These are phyloP conservation scores for Allium cepa DNA, from an alignment of 106 monocot species.

Conservation along the genomic window DNA sequence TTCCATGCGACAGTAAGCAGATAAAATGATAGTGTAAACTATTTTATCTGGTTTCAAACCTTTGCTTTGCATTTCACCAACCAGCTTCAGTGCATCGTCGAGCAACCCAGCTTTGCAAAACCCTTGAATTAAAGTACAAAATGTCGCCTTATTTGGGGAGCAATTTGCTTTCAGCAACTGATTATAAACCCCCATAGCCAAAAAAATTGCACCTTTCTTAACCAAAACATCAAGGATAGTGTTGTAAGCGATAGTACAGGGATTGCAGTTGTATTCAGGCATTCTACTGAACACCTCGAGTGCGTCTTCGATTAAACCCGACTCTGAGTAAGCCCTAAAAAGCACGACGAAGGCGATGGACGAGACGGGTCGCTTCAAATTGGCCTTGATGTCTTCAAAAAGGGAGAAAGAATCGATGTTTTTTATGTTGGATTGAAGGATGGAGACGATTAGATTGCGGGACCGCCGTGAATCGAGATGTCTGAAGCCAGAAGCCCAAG, in stretches of 20 bases:
- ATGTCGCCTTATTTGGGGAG: constrained; percentile 51
- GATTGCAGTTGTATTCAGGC: constrained; percentile 47
- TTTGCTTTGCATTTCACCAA: constrained; percentile 73
- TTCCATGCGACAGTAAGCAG: constrained; percentile 28
- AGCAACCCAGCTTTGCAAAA: constrained; percentile 43
- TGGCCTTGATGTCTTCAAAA: constrained; percentile 15
- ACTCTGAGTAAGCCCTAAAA: constrained; percentile 33
- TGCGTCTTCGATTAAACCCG: constrained; percentile 29
- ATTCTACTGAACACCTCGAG: constrained; percentile 56
- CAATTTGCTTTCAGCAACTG: constrained; percentile 58
- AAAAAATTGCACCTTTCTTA: constrained; percentile 33
- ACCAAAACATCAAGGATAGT: constrained; percentile 43
- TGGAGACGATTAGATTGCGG: constrained; percentile 33
- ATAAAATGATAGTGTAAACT: constrained; percentile 50
- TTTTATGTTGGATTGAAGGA: constrained; percentile 14
- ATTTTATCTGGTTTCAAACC: constrained; percentile 33
- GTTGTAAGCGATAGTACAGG: constrained; percentile 63
- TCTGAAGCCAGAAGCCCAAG: constrained; percentile 31
- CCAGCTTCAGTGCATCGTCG: constrained; percentile 46
- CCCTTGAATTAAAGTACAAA: constrained; percentile 46
- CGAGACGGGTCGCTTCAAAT: background rate
- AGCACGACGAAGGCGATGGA: constrained; percentile 35
- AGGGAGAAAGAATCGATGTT: background rate
- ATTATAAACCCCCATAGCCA: constrained; percentile 59
- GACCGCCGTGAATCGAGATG: constrained; percentile 35